Evolutionary conservation across 768 basidiomycete species (phyloP).

Genomic region (Tricholoma sp.): DNA sequence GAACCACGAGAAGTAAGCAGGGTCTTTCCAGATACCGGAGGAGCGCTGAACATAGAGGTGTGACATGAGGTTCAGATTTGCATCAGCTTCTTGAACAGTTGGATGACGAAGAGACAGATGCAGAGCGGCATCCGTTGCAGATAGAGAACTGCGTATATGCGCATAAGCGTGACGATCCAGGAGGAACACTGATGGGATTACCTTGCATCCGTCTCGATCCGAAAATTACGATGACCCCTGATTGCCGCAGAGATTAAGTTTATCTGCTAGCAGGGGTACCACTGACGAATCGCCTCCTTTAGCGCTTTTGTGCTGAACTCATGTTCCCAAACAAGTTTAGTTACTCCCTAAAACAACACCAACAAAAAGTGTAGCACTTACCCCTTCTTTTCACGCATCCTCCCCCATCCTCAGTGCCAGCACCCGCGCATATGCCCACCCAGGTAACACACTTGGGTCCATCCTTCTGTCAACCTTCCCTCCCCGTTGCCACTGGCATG

Average conservation of each 20-base stretch:
- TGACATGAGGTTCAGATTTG: too few species aligned
- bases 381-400: conserved; percentile 39
- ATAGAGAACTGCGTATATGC: conserved; percentile 29
- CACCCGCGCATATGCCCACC: conserved; percentile 69
- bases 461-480: conserved; percentile 24
- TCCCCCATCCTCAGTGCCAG: conserved; percentile 57
- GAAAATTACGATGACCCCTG: conserved; percentile 57
- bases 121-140: conserved; percentile 41
- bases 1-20: conserved; percentile 63
- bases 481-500: conserved; percentile 16
- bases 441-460: conserved; percentile 65
- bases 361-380: too few species aligned
- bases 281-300: conserved; percentile 67
- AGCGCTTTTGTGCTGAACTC: conserved; percentile 73
- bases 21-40: conserved; percentile 75
- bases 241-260: conserved; percentile 60
- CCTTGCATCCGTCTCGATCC: conserved; percentile 64
- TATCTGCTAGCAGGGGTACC: conserved; percentile 79
- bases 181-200: conserved; percentile 20
- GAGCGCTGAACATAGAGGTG: conserved; percentile 87
- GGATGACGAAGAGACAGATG: conserved; percentile 85
- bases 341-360: conserved; percentile 31
- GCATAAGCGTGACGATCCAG: neutral
- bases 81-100: too few species aligned
- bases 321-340: too few species aligned